Evolutionary conservation across 371 early-diverging fungal genomes (phyloP).

Genomic region (Funneliformis caledonium): DNA sequence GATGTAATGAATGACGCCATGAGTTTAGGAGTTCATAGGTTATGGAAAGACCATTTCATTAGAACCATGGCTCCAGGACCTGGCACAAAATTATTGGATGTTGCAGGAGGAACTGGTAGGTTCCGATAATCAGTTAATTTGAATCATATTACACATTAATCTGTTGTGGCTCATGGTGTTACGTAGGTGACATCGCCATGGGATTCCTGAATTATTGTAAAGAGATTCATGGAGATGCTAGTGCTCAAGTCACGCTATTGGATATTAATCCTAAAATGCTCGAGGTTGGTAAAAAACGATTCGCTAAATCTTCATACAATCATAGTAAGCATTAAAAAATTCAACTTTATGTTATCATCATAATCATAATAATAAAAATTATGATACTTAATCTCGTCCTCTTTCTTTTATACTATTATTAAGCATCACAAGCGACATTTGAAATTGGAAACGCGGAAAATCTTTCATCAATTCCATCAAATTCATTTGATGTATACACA

Average conservation of each 20-base stretch:
- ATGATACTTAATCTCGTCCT: not conserved
- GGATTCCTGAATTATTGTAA: conserved; percentile 86
- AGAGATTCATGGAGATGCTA: conserved; percentile 64
- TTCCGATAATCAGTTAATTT: not conserved
- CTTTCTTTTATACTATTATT: conserved; percentile 14
- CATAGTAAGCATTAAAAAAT: conserved; percentile 52
- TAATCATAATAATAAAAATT: too few relatives aligned
- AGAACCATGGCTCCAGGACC: conserved; percentile 83
- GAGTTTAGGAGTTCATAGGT: conserved; percentile 91
- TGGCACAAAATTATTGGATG: conserved; percentile 88
- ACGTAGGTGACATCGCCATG: conserved; percentile 90
- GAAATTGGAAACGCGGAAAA: conserved; percentile 92
- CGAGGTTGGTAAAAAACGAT: conserved; percentile 84
- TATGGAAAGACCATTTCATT: conserved; percentile 96
- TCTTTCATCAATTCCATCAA: conserved; percentile 72
- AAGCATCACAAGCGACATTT: conserved; percentile 68
- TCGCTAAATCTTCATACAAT: conserved; percentile 62
- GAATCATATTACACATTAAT: conserved; percentile 5
- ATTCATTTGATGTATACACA: conserved; percentile 89
- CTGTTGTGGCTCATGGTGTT: not conserved
- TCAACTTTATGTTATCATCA: not conserved
- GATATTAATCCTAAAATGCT: conserved; percentile 97
- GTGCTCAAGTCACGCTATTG: conserved; percentile 84
- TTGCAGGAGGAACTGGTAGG: conserved; percentile 96
- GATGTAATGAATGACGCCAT: conserved; percentile 98